Conservation (phyloP, 345 rosid species). For the Draba incana region DNA sequence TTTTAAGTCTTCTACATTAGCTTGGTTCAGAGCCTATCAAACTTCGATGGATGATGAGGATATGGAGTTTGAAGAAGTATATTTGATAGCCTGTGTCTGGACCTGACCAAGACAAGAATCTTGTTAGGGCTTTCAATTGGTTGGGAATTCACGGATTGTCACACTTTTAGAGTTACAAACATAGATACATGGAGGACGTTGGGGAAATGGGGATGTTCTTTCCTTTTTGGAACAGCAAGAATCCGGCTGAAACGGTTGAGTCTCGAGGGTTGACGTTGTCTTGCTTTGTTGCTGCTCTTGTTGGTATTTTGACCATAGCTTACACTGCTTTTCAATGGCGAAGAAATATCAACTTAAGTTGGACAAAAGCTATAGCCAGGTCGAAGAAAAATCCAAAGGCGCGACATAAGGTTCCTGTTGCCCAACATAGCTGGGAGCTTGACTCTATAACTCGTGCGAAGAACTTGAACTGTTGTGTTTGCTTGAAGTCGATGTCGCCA, state of each 20-base stretch:
- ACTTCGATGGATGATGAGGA: constrained; percentile 27
- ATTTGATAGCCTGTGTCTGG: constrained; percentile 14
- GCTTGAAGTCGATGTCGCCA: constrained; percentile 74
- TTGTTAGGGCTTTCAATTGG: constrained; percentile 10
- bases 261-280: constrained; percentile 67
- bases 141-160: neutral
- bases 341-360: constrained; percentile 85
- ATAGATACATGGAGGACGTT: constrained; percentile 62
- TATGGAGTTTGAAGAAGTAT: constrained; percentile 16
- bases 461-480: constrained; percentile 84
- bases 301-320: constrained; percentile 83
- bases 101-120: constrained; percentile 17
- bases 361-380: constrained; percentile 93
- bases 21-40: neutral
- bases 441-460: constrained; percentile 77
- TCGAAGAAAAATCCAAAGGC: constrained; percentile 92
- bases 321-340: constrained; percentile 97
- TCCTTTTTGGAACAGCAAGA: constrained; percentile 55
- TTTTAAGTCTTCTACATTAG: neutral
- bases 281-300: constrained; percentile 68
- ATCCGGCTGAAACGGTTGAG: constrained; percentile 52
- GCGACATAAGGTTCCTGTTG: constrained; percentile 65
- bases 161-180: constrained; percentile 13
- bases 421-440: constrained; percentile 73
- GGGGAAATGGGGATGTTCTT: constrained; percentile 55